A percentile compares a stretch with the other conserved stretches of the same genome.
Conservation (phyloP, 768 basidiomycete genomes). For the Brasilioporus rufonigricans region DNA sequence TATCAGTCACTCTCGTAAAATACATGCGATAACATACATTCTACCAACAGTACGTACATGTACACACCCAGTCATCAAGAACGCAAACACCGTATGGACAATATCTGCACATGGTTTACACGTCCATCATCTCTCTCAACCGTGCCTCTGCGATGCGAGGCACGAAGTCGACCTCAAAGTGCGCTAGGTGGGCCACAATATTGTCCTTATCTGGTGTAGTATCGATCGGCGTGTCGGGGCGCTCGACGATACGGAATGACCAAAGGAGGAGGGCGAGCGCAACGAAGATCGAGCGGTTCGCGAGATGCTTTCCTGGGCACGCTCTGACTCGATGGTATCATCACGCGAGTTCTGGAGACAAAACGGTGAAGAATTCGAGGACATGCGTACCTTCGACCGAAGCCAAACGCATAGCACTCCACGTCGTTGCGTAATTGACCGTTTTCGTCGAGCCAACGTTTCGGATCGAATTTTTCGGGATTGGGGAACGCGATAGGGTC, state of each 20-base stretch:
- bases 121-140: constrained; percentile 17
- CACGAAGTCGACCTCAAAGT: constrained; percentile 55
- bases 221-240: constrained; percentile 52
- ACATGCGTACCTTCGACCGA: constrained; percentile 39
- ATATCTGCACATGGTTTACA: neutral
- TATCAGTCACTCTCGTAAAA: too few relatives aligned
- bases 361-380: neutral
- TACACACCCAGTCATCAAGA: too few relatives aligned
- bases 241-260: constrained; percentile 54
- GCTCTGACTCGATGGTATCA: constrained; percentile 33
- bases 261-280: constrained; percentile 59
- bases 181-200: constrained; percentile 52
- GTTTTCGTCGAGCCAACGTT: constrained; percentile 48
- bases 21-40: too few relatives aligned
- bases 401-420: constrained; percentile 50
- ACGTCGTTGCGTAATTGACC: constrained; percentile 47
- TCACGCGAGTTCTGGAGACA: too few relatives aligned
- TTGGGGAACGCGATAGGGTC: constrained; percentile 56
- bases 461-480: constrained; percentile 56
- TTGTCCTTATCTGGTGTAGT: constrained; percentile 50
- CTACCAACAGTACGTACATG: too few relatives aligned
- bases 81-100: too few relatives aligned
- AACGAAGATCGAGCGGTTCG: constrained; percentile 49
- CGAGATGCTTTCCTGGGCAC: constrained; percentile 63
- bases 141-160: constrained; percentile 34